Conservation (phyloP, 2,329 filamentous ascomycete species). For the Fusarium dlaminii region DNA sequence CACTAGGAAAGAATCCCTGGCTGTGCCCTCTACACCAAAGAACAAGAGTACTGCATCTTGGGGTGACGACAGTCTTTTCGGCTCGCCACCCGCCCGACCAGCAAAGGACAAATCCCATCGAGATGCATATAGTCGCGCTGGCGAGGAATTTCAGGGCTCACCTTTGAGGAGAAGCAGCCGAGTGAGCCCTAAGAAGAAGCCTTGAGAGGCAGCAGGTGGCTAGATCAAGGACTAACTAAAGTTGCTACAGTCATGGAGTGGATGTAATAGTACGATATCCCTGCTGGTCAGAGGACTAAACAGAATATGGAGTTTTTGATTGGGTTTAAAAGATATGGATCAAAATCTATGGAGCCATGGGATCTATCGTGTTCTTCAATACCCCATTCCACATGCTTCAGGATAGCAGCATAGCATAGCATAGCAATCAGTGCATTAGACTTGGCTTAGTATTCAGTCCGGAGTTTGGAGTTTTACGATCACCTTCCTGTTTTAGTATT, state of each 20-base stretch:
- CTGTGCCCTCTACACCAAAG: background rate
- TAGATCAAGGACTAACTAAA: background rate
- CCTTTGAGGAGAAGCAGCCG: conserved; percentile 15
- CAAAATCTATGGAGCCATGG: background rate
- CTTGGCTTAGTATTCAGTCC: background rate
- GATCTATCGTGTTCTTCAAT: background rate
- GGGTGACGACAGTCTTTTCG: background rate
- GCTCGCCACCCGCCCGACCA: background rate
- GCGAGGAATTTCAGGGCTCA: conserved; percentile 2
- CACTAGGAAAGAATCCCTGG: background rate
- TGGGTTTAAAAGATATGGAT: background rate
- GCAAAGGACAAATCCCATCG: background rate
- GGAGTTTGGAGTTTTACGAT: background rate
- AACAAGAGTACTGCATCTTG: background rate
- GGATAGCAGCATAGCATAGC: conserved; percentile 19
- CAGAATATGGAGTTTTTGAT: conserved; percentile 8
- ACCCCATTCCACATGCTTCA: conserved; percentile 2
- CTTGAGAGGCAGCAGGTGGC: conserved; percentile 4
- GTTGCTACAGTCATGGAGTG: background rate
- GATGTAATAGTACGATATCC: background rate
- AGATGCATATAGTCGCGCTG: background rate
- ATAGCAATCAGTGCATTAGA: conserved; percentile 20
- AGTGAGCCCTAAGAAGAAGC: background rate
- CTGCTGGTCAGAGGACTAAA: conserved; percentile 16
- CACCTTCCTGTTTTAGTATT: conserved; percentile 4